A percentile compares a stretch with the other conserved stretches of the same genome.
Conservation (phyloP, 2,329 filamentous ascomycete species). For the Plenodomus biglobosus region DNA sequence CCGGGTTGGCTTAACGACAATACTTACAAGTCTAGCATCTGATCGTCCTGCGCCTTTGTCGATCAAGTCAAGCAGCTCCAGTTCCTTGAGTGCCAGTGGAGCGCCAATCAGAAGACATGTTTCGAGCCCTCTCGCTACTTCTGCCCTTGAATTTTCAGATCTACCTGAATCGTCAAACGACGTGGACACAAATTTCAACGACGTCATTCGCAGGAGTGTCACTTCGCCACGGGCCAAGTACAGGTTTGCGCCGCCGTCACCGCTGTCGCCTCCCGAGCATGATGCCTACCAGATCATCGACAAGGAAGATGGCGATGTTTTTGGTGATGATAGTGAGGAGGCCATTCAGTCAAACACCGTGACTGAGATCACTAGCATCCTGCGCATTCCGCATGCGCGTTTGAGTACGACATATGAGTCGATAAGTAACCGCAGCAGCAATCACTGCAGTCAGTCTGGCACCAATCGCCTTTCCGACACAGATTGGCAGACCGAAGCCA, state of each 20-base stretch:
- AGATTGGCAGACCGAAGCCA: not conserved
- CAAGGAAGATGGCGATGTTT: not conserved
- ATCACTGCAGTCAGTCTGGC: not conserved
- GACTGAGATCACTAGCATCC: not conserved
- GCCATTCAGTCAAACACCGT: not conserved
- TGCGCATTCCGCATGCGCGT: no score
- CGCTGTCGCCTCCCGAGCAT: not conserved
- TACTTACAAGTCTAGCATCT: not conserved
- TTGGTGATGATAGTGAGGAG: not conserved
- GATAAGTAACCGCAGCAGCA: not conserved
- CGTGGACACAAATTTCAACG: not conserved
- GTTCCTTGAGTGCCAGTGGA: not conserved
- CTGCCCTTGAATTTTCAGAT: not conserved
- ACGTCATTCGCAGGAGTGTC: not conserved
- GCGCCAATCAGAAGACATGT: not conserved
- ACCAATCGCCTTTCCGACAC: not conserved
- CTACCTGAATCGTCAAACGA: not conserved
- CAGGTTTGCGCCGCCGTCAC: not conserved
- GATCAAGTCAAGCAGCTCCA: not conserved
- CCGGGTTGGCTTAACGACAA: not conserved
- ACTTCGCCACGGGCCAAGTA: not conserved
- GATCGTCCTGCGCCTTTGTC: not conserved
- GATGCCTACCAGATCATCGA: not conserved
- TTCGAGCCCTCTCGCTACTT: not conserved
- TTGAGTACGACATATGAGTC: not conserved